Evolutionary conservation across 1,284 basidiomycete species (phyloP), one percentile per base, ranked within the genome.

Genomic region (Naganishia cerealis): DNA sequence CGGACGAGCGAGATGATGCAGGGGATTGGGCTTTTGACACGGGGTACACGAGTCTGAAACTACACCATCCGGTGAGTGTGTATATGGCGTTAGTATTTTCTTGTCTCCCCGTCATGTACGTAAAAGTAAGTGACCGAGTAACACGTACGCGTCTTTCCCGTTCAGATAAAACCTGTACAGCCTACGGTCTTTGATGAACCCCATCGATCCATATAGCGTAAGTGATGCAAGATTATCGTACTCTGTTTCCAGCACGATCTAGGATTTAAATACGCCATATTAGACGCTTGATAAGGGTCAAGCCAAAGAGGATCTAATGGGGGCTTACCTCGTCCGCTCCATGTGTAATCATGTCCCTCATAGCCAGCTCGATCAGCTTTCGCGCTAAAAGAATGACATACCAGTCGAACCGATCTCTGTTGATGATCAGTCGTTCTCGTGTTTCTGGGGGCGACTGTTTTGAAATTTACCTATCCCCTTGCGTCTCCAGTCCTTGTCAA

Each of bases 231-330:
- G 78, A 80, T 99, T 99, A 82, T 99, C 94, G 76, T 86, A 92
- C 81, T 99, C 96, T 1, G 96, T 99, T 82, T 99, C 96, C 61
- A 99, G 87, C 1, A 95, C 89, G 72, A 98, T 87, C 92, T 95
- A 72, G 13, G 18, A 24, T 13, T 13, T n/a, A 52, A 55, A 36
- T 21, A 58, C 43, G 18, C 5, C 24, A 9, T 42, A 36, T 9
- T 4, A 29, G 40, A 43, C 8, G 6, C 46, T 40, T n/a, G n/a
- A 29, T 18, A 63, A 40, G 39, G 18, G 7, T 26, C 21, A 48
- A 57, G 21, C 39, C 18, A 12, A 48, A 8, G 38, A 24, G 33
- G 40, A 53, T 40, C 12, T n/a, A 56, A 65, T 29, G 39, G 42
- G 26, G 33, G 78, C 83, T 50, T 56, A 91, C 92, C 86, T 95